Conservation (phyloP, 2,329 filamentous ascomycete genomes). For the Colletotrichum sp. region DNA sequence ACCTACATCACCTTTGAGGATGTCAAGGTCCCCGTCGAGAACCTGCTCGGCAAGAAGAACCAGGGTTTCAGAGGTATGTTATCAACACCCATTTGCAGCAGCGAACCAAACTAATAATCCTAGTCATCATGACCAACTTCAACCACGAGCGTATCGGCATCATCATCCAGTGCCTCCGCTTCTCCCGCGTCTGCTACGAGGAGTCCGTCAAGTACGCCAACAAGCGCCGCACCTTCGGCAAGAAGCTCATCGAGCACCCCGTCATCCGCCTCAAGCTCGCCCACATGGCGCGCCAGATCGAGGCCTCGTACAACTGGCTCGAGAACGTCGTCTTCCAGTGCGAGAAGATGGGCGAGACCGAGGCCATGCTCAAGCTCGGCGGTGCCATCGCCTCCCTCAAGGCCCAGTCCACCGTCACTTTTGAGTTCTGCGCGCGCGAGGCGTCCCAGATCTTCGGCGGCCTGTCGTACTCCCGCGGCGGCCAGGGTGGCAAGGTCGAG, state of each 20-base stretch:
- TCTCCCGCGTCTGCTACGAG: constrained; percentile 96
- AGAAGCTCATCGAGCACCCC: constrained; percentile 94
- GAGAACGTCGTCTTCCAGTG: constrained; percentile 96
- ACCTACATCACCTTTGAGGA: constrained; percentile 99
- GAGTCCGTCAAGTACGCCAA: constrained; percentile 96
- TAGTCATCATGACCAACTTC: constrained; percentile 99
- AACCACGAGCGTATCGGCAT: constrained; percentile 99
- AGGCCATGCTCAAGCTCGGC: constrained; percentile 95
- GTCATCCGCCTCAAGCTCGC: constrained; percentile 98
- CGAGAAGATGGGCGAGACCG: constrained; percentile 88
- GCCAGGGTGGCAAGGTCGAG: constrained; percentile 96
- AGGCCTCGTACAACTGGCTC: constrained; percentile 96
- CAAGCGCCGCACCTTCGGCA: constrained; percentile 96
- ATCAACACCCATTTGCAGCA: too few species aligned
- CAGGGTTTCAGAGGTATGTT: constrained; percentile 84
- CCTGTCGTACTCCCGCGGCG: constrained; percentile 87
- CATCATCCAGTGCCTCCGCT: constrained; percentile 95
- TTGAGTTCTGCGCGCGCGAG: constrained; percentile 97
- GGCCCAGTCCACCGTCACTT: constrained; percentile 91
- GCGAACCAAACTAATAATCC: constrained; percentile 15
- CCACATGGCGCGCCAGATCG: constrained; percentile 97
- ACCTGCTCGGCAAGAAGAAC: constrained; percentile 97
- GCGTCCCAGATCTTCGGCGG: constrained; percentile 98
- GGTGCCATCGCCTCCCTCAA: constrained; percentile 94
- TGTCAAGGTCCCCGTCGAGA: constrained; percentile 99